Base-by-base conservation (phyloP, 1,284 basidiomycete genomes). In the Pyrrhoderma lamaoense region DNA sequence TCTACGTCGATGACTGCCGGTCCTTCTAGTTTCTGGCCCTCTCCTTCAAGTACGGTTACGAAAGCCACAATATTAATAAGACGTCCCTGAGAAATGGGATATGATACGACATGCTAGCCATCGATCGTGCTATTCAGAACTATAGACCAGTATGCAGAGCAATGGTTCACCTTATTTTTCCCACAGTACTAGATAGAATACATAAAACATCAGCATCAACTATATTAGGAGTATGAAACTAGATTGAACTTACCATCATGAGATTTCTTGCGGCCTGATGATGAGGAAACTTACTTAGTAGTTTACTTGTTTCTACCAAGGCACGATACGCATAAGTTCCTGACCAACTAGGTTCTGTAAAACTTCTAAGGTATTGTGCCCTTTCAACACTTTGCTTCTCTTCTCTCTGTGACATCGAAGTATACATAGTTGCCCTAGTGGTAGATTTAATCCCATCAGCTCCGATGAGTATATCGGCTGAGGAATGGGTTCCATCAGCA, bases 391-490 rank as follows among this genome's bases (percentile, higher is more conserved):
- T 9, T 11, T 37, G 9, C 13, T 21, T 34, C 14, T 42, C 37
- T 56, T 59, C 22, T 47, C 53, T 39, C 16, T 43, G 47, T 34
- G 62, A 60, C 51, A 59, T 52, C 42, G 58, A 55, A 13, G 55
- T 57, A 55, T 69, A 66, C 66, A 70, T 65, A 49, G 65, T 61
- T 13, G 56, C 53, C 13, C 72, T 66, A 19, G 66, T 64, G 14
- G 60, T 55, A 1, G 70, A 72, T 52, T 69, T 70, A 42, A 75
- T 67, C 8, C 72, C 73, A 56, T 75, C 72, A 14, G 69, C 68
- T 2, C 72, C 73, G 38, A 74, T 58, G n/a, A 74, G 64, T 8
- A 75, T 44, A 52, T 75, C 71, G 31, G 71, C 68, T 39, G 59
- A 58, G 3, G 66, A 62, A 16, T 59, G 63, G 16, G 66, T 60